Base-by-base conservation (phyloP, 1,284 basidiomycete species). In the Melampsora abietis-canadensis region DNA sequence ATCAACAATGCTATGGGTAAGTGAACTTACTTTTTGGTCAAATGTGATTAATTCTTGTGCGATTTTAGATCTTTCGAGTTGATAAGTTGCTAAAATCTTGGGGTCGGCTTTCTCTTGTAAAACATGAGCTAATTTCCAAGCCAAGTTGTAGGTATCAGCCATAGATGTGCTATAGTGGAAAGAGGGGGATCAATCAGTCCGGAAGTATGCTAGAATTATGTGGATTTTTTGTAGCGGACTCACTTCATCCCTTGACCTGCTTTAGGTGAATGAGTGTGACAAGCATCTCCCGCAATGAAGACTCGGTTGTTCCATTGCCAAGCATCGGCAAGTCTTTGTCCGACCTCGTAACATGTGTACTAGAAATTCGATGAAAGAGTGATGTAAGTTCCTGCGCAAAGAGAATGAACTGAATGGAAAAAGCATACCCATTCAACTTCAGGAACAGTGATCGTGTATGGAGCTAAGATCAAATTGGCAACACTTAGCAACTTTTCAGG, bases 251-350 rank as follows among this genome's bases (percentile, higher is more conserved):
- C 89, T 87, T 83, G 87, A 82, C 83, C 88, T 4, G 85, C 85
- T 77, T 87, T 92, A 0, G 91, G 91, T 0, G 90, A 91, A 82
- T 92, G 91, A 0, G 91, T 92, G 79, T 92, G 91, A 78, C 82
- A 91, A 1, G 88, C 89, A 82, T 91, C 89, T 1, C 90, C 90
- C 0, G 88, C 89, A 76, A 92, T 92, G 81, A 92, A 92, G 4
- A 91, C 85, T 0, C 91, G 86, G 17, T 91, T 87, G 31, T 87
- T 81, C 2, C 86, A 83, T 4, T 88, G 88, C 81, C 87, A 92
- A 15, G 83, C 83, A 4, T 88, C 86, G 2, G 90, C 89, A 2
- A 92, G 88, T 10, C 90, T 86, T 80, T 92, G 91, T 1, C 90
- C 90, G 85, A 90, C 78, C 66, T 78, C 77, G 73, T 78, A 78